Conservation (phyloP, 495 filamentous ascomycete genomes). For the Penicillium dipodomyicola region DNA sequence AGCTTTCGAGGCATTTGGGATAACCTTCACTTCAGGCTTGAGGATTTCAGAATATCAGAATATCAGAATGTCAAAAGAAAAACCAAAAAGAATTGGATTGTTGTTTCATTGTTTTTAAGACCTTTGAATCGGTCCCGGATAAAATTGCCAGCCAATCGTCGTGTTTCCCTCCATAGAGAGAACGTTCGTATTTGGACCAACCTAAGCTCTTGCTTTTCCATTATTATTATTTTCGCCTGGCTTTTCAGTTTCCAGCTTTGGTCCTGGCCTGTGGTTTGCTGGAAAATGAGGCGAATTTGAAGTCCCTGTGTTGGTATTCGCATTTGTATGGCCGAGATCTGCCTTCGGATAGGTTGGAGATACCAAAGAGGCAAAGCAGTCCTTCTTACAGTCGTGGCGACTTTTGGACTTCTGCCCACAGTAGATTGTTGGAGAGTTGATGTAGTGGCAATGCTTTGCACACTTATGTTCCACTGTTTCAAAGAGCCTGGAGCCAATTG, state of each 20-base stretch:
- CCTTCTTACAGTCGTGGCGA: neutral
- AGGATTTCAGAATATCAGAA: neutral
- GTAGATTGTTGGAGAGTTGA: neutral
- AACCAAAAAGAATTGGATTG: neutral
- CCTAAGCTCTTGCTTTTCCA: neutral
- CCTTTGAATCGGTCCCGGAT: slow-evolving; percentile 10
- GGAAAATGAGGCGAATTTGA: neutral
- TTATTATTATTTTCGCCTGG: neutral
- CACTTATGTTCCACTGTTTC: neutral
- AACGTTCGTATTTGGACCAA: neutral
- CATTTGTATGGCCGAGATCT: neutral
- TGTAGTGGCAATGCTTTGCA: neutral
- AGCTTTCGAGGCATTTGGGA: neutral
- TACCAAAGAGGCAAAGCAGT: neutral
- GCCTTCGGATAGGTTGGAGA: neutral
- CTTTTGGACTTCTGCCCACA: neutral
- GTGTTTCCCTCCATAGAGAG: neutral
- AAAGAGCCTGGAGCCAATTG: neutral
- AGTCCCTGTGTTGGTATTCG: neutral
- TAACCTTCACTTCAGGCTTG: neutral
- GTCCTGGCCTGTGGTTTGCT: neutral
- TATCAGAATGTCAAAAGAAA: too few species aligned
- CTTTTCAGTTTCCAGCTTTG: neutral
- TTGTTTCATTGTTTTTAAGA: neutral
- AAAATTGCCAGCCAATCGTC: slow-evolving; percentile 23